A percentile compares a stretch with the other conserved stretches of the same genome.
Conservation (phyloP, 768 basidiomycete species). For the Holtermannia corniformis region DNA sequence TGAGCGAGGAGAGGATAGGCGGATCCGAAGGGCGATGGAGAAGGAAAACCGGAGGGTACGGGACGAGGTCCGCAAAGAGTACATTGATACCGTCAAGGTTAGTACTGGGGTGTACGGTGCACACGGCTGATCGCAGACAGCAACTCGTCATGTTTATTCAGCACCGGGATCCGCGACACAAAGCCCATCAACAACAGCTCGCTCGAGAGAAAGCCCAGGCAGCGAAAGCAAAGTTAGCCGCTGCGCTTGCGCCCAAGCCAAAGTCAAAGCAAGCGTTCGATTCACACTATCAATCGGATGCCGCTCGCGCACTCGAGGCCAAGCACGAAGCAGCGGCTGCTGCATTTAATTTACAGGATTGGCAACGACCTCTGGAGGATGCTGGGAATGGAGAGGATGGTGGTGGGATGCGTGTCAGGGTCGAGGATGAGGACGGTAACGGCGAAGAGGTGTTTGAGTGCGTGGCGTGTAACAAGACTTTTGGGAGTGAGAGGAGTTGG, state of each 20-base stretch:
- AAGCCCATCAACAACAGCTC: constrained; percentile 26
- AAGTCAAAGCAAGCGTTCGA: constrained; percentile 26
- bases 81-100: constrained; percentile 83
- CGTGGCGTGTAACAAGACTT: constrained; percentile 82
- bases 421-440: constrained; percentile 11
- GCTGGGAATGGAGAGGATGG: constrained; percentile 25
- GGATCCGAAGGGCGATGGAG: constrained; percentile 83
- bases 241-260: background rate
- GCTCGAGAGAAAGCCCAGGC: constrained; percentile 20
- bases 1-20: constrained; percentile 75
- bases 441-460: constrained; percentile 52
- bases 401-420: constrained; percentile 13
- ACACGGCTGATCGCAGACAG: constrained; percentile 6
- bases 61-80: constrained; percentile 77
- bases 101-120: constrained; percentile 25
- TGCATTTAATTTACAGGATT: constrained; percentile 71
- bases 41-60: constrained; percentile 88
- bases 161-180: constrained; percentile 81
- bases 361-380: constrained; percentile 56
- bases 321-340: constrained; percentile 38
- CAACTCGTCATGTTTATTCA: constrained; percentile 39
- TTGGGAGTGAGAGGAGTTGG: constrained; percentile 89
- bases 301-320: constrained; percentile 37
- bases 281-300: constrained; percentile 31
- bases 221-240: constrained; percentile 1